phyloP scores from a whole-genome alignment of 768 basidiomycete genomes.

The Tephrocybe sp. region DNA sequence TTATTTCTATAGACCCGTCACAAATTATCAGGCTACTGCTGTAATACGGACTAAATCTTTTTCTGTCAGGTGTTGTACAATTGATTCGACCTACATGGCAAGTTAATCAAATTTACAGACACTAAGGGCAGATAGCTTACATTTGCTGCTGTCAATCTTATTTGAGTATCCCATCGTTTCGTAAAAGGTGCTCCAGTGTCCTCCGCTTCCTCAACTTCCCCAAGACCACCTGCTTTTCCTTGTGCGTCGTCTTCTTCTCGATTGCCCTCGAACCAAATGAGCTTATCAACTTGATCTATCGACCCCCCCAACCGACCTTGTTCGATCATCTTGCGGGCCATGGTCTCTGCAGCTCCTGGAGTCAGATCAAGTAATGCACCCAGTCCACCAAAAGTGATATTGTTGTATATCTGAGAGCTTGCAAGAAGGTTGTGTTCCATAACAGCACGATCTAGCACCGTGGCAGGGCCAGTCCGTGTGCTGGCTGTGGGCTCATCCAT shows the following conservation, averaged over 20 bases:
- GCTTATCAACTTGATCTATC: conserved; percentile 93
- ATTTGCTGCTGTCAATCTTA: conserved; percentile 83
- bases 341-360: conserved; percentile 92
- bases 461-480: conserved; percentile 88
- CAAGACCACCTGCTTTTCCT: conserved; percentile 91
- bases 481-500: conserved; percentile 57
- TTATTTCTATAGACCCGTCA: conserved; percentile 21
- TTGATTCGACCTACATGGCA: conserved; percentile 70
- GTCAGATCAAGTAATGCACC: conserved; percentile 88
- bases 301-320: conserved; percentile 91
- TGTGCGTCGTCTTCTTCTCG: conserved; percentile 90
- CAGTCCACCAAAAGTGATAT: conserved; percentile 94
- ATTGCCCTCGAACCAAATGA: conserved; percentile 91
- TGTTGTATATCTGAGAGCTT: conserved; percentile 96
- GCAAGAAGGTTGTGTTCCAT: conserved; percentile 99
- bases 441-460: conserved; percentile 94
- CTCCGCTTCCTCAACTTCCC: conserved; percentile 84
- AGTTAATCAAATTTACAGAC: too few species aligned
- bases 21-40: conserved; percentile 20
- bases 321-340: conserved; percentile 99
- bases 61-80: conserved; percentile 79
- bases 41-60: conserved; percentile 60
- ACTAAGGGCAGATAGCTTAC: conserved; percentile 56
- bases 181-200: conserved; percentile 90
- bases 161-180: conserved; percentile 95